phyloP scores from a whole-genome alignment of 306 rosid species.

The Castanea sativa region DNA sequence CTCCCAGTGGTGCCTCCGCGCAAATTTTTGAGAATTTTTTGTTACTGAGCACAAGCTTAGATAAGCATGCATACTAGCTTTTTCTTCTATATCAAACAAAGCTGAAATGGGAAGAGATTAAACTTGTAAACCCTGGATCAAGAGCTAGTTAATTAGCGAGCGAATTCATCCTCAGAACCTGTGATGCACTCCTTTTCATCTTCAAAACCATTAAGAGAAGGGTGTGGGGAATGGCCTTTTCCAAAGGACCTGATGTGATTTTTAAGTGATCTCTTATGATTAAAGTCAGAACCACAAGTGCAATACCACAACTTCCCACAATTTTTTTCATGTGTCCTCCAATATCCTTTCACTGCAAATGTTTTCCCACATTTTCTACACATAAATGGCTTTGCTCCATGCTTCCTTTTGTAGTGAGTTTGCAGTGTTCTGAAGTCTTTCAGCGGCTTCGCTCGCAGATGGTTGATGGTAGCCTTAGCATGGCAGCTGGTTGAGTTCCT shows the following conservation, averaged over 20 bases:
- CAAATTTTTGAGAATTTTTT: slow-evolving; percentile 65
- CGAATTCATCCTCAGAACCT: slow-evolving; percentile 50
- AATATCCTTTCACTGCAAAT: slow-evolving; percentile 90
- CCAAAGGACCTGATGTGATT: slow-evolving; percentile 88
- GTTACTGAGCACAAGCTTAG: slow-evolving; percentile 77
- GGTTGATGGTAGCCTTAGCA: slow-evolving; percentile 91
- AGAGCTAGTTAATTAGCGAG: slow-evolving; percentile 7
- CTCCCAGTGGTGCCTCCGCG: slow-evolving; percentile 35
- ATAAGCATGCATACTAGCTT: background rate
- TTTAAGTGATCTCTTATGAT: slow-evolving; percentile 89
- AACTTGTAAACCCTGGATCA: background rate
- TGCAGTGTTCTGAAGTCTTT: slow-evolving; percentile 95
- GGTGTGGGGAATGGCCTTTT: slow-evolving; percentile 57
- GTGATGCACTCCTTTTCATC: slow-evolving; percentile 70
- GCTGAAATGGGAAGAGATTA: background rate
- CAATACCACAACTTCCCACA: slow-evolving; percentile 97
- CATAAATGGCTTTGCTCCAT: slow-evolving; percentile 75
- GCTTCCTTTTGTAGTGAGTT: slow-evolving; percentile 94
- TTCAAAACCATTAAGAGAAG: slow-evolving; percentile 50
- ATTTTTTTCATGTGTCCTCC: slow-evolving; percentile 97
- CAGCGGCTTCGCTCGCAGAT: slow-evolving; percentile 86
- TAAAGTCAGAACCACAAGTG: slow-evolving; percentile 90
- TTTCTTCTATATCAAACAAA: background rate
- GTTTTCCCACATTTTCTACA: slow-evolving; percentile 85
- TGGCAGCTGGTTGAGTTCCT: slow-evolving; percentile 96